Conservation (phyloP, 352 stramenopile species). For the Phytopythium mirpurense region DNA sequence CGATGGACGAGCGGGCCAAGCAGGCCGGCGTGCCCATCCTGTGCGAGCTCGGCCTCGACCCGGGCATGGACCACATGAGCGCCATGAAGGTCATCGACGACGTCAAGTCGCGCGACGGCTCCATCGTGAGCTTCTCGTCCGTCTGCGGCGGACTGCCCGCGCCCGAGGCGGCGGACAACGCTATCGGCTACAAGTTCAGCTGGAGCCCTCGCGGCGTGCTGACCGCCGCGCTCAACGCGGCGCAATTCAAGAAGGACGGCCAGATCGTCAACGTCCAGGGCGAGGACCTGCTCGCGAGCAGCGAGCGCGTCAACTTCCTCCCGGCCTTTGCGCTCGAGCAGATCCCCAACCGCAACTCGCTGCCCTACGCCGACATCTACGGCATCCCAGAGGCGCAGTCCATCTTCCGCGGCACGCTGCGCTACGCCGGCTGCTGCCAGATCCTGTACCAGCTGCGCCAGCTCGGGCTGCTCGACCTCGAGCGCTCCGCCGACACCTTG, state of each 20-base stretch:
- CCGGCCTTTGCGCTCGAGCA: constrained; percentile 92
- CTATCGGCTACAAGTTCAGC: constrained; percentile 97
- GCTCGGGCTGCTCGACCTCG: constrained; percentile 87
- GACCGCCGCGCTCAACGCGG: constrained; percentile 89
- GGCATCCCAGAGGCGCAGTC: constrained; percentile 90
- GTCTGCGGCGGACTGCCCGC: constrained; percentile 94
- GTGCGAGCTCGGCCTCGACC: constrained; percentile 95
- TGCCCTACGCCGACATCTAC: constrained; percentile 92
- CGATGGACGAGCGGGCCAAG: constrained; percentile 67
- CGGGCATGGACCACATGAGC: constrained; percentile 96
- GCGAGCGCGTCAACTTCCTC: constrained; percentile 83
- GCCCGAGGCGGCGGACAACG: constrained; percentile 93
- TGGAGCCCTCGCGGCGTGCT: constrained; percentile 95
- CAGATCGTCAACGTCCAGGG: constrained; percentile 81
- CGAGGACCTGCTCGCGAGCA: constrained; percentile 84
- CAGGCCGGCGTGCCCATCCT: constrained; percentile 88
- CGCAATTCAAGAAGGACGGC: constrained; percentile 84
- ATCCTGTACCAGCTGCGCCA: constrained; percentile 89
- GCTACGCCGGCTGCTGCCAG: constrained; percentile 91
- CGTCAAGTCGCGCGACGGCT: constrained; percentile 86
- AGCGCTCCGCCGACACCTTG: constrained; percentile 12
- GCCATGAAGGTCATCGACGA: constrained; percentile 97
- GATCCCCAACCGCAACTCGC: constrained; percentile 93
- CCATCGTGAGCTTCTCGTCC: constrained; percentile 90
- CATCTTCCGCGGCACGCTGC: constrained; percentile 93